Percentiles rank a stretch among this genome's conserved stretches.
phyloP scores from a whole-genome alignment of 805 yeast genomes.

The Cephaloascus albidus region DNA sequence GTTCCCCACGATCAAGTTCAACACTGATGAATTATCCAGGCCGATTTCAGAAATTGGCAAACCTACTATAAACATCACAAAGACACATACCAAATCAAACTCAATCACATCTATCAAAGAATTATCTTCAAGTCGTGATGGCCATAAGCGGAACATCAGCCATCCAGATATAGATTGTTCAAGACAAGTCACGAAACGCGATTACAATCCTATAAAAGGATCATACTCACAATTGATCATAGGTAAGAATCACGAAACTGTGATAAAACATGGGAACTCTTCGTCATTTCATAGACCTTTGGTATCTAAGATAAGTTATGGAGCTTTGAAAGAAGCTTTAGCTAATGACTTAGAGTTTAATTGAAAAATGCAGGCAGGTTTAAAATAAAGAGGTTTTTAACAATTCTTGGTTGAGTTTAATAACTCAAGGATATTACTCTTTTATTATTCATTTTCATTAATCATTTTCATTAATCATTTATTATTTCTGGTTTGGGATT shows the following conservation, averaged over 20 bases:
- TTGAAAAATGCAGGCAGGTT: too few relatives aligned
- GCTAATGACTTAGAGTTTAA: constrained; percentile 7
- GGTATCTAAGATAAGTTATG: constrained; percentile 18
- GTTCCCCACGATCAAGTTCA: background rate
- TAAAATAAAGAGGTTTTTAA: too few relatives aligned
- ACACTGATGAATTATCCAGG: background rate
- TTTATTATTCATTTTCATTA: too few relatives aligned
- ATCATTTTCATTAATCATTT: too few relatives aligned
- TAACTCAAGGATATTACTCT: too few relatives aligned
- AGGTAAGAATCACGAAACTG: constrained; percentile 20
- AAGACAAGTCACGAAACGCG: constrained; percentile 15
- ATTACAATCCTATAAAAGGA: constrained; percentile 18
- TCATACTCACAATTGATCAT: constrained; percentile 17
- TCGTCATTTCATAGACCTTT: constrained; percentile 22
- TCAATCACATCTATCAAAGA: too few relatives aligned
- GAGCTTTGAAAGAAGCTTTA: constrained; percentile 21
- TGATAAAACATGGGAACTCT: constrained; percentile 20
- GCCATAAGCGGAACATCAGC: too few relatives aligned
- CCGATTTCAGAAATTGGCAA: background rate
- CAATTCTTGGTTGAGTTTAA: too few relatives aligned
- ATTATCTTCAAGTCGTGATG: too few relatives aligned
- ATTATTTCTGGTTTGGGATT: too few relatives aligned
- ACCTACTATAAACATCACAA: constrained; percentile 6
- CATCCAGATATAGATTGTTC: background rate
- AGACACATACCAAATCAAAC: too few relatives aligned